Conservation (phyloP, 75 land plant species). For the Ceratopteris richardii region DNA sequence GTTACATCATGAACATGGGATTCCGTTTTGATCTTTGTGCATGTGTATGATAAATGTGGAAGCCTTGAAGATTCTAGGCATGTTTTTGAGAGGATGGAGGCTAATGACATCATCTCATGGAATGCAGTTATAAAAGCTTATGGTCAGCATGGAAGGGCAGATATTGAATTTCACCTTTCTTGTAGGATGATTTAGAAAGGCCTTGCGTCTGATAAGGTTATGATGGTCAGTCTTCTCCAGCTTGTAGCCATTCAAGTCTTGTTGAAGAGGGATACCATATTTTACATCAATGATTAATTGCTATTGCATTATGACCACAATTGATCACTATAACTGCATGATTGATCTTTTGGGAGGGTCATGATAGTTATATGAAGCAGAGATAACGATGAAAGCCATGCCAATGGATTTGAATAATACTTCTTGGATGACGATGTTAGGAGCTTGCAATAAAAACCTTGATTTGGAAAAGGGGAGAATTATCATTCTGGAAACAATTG, state of each 20-base stretch:
- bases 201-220: conserved; percentile 8
- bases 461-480: conserved; percentile 44
- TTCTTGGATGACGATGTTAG: conserved; percentile 49
- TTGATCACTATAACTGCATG: conserved; percentile 64
- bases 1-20: conserved; percentile 2
- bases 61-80: conserved; percentile 7
- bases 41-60: conserved; percentile 17
- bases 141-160: conserved; percentile 15
- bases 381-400: conserved; percentile 24
- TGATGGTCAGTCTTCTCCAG: conserved; percentile 18
- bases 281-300: conserved; percentile 26
- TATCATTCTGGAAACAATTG: no score
- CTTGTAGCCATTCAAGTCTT: conserved; percentile 32
- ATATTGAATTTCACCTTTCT: conserved; percentile 7
- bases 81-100: conserved; percentile 14
- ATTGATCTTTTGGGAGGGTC: conserved; percentile 47
- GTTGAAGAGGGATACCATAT: conserved; percentile 42
- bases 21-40: conserved; percentile 6
- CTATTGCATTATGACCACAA: conserved; percentile 28
- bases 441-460: conserved; percentile 37
- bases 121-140: conserved; percentile 18
- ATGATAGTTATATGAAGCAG: conserved; percentile 42
- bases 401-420: conserved; percentile 35
- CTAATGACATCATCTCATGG: conserved; percentile 15
- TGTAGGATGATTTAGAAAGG: conserved; percentile 11